A percentile compares a stretch with the other conserved stretches of the same genome.
phyloP scores from a whole-genome alignment of 208 protist species.

The Wallacemonas sp. region DNA sequence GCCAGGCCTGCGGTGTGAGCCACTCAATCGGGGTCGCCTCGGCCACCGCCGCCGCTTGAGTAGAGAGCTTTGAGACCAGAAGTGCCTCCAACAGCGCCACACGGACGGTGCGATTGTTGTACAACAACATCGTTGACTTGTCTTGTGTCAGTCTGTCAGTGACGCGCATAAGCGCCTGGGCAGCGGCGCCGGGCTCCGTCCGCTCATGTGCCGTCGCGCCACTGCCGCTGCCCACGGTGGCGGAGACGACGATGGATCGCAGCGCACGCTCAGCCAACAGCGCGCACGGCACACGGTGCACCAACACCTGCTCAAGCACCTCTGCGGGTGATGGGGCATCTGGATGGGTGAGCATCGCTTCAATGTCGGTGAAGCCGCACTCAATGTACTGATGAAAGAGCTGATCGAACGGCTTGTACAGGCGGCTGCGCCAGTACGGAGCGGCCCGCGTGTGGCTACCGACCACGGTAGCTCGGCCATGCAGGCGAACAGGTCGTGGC shows the following conservation, averaged over 20 bases:
- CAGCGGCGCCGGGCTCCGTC: background rate
- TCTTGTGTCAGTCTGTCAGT: background rate
- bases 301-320: conserved; percentile 47
- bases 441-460: conserved; percentile 2
- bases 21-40: conserved; percentile 34
- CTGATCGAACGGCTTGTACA: conserved; percentile 56
- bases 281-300: conserved; percentile 41
- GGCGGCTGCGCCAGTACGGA: conserved; percentile 17
- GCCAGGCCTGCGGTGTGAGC: conserved; percentile 62
- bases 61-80: conserved; percentile 36
- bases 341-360: conserved; percentile 52
- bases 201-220: background rate
- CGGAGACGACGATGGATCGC: conserved; percentile 15
- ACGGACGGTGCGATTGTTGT: conserved; percentile 32
- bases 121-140: conserved; percentile 14
- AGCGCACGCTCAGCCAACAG: conserved; percentile 44
- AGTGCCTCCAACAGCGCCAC: conserved; percentile 53
- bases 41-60: conserved; percentile 41
- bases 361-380: conserved; percentile 34
- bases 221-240: conserved; percentile 15
- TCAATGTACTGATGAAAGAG: conserved; percentile 64
- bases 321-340: conserved; percentile 58
- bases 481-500: background rate
- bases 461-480: background rate
- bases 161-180: background rate